Conservation (phyloP, 768 basidiomycete species). For the Lenzites betulinus region DNA sequence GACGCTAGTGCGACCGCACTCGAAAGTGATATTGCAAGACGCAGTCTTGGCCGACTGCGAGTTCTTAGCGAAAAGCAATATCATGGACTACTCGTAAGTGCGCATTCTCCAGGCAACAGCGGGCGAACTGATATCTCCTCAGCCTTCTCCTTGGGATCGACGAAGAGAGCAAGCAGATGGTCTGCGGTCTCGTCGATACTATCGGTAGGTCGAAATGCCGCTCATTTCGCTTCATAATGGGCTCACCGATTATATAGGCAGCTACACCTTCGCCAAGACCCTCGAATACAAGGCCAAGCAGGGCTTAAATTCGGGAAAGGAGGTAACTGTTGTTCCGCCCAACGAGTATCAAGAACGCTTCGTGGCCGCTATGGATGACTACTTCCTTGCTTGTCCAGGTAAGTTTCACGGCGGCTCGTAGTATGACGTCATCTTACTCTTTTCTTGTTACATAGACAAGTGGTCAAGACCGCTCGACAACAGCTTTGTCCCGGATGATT, state of each 20-base stretch:
- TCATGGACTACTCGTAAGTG: constrained; percentile 84
- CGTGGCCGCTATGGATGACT: constrained; percentile 67
- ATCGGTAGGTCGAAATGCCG: constrained; percentile 48
- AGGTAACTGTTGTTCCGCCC: constrained; percentile 80
- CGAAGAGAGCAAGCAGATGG: constrained; percentile 63
- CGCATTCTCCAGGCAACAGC: neutral
- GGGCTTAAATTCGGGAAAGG: constrained; percentile 66
- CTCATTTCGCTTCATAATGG: too few relatives aligned
- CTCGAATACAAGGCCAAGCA: constrained; percentile 87
- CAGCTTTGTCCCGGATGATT: constrained; percentile 31
- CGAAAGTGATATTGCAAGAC: constrained; percentile 68
- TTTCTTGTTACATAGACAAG: constrained; percentile 31
- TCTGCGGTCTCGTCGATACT: constrained; percentile 81
- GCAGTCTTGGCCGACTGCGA: constrained; percentile 72
- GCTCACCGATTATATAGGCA: constrained; percentile 40
- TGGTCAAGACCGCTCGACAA: constrained; percentile 41
- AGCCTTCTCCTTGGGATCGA: constrained; percentile 78
- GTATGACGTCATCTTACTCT: neutral
- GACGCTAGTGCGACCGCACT: constrained; percentile 69
- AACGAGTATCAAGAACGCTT: constrained; percentile 80
- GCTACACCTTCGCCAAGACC: constrained; percentile 85
- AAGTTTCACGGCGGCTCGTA: constrained; percentile 17
- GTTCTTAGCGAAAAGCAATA: constrained; percentile 72
- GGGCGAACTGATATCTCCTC: neutral
- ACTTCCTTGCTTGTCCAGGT: constrained; percentile 81